Base-by-base conservation (phyloP, 495 filamentous ascomycete species). In the Hypoxylon subgilvum region DNA sequence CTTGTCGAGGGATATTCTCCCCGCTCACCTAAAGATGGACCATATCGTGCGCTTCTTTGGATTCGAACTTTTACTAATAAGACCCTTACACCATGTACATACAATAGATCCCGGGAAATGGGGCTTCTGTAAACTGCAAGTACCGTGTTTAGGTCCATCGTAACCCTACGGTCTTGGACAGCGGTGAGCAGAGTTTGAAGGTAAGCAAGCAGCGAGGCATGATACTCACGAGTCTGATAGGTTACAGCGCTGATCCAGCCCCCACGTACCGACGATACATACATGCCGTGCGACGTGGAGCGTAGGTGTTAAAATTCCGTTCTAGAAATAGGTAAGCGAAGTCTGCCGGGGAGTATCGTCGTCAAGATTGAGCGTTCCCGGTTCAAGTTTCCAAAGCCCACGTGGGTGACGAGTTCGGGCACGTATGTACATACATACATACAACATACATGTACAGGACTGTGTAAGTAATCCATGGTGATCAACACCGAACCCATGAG, bases 21-120 rank as follows among this genome's bases (percentile, higher is more conserved):
- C 47, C 40, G 32, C 47, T 19, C 22, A 31, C 48, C 18, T 57
- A 21, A 57, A 56, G 52, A 63, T 63, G 52, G 28, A 57, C 59
- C 59, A 36, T 41, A 63, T 51, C 52, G 22, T 18, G 27, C 8
- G n/a, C 13, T 13, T 28, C 19, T 52, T 18, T 57, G 59, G 47
- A 41, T 42, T 63, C 35, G 35, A 57, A 38, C 40, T 32, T 57
- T 47, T 50, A 16, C 13, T 34, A 12, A 4, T 14, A 12, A 41
- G 6, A 34, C n/a, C n/a, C n/a, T n/a, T n/a, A n/a, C n/a, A n/a
- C n/a, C n/a, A n/a, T n/a, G n/a, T n/a, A n/a, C n/a, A n/a, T n/a
- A n/a, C n/a, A n/a, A n/a, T n/a, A n/a, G 46, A 63, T 57, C 58
- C 35, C 28, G 52, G 39, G 16, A 27, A 8, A 4, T 27, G 3